Percentiles rank a stretch among this genome's conserved stretches.
Conservation (phyloP, 1,284 basidiomycete species). For the Ceratobasidium sp. region DNA sequence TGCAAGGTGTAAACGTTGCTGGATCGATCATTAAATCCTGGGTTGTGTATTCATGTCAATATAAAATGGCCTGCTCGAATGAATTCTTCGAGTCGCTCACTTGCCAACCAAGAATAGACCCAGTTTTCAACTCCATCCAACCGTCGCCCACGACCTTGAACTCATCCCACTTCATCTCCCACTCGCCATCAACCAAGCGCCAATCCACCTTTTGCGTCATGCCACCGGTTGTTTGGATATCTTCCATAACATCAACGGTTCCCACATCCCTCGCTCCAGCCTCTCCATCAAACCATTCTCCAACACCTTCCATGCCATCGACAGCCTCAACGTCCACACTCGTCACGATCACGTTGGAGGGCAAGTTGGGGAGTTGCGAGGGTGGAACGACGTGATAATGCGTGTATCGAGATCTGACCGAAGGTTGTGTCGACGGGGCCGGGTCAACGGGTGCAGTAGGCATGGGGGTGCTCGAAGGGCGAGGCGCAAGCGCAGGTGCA, state of each 20-base stretch:
- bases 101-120: conserved; percentile 67
- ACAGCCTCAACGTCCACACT: conserved; percentile 74
- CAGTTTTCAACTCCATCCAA: conserved; percentile 57
- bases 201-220: conserved; percentile 56
- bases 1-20: conserved; percentile 67
- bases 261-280: conserved; percentile 48
- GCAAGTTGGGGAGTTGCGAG: conserved; percentile 71
- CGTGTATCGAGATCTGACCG: conserved; percentile 48
- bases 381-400: conserved; percentile 68
- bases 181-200: conserved; percentile 58
- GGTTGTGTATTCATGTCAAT: background rate
- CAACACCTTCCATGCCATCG: conserved; percentile 51
- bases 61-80: background rate
- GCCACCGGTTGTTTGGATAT: background rate
- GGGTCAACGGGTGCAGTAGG: conserved; percentile 47
- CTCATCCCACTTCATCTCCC: conserved; percentile 58
- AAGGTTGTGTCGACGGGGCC: no score
- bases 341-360: conserved; percentile 74
- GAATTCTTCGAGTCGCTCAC: conserved; percentile 56
- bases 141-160: conserved; percentile 56
- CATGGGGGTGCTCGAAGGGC: conserved; percentile 20
- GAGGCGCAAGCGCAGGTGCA: background rate
- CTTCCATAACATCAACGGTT: conserved; percentile 48
- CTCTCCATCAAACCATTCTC: conserved; percentile 43
- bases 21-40: conserved; percentile 69